Evolutionary conservation across 441 rosid species (phyloP).

Genomic region (Eutrema salsugineum): DNA sequence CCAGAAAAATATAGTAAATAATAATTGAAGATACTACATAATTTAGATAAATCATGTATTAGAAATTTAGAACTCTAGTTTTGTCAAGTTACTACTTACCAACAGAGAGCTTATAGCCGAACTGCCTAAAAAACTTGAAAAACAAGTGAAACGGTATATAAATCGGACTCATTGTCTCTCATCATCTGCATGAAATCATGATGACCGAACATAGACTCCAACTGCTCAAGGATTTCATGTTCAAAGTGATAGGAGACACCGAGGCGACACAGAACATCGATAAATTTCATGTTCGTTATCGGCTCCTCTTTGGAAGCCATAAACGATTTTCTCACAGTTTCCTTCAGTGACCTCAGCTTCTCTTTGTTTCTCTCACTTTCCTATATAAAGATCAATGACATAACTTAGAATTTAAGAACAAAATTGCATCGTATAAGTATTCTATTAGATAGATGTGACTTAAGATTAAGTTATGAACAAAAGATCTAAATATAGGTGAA

Average conservation of each 20-base stretch:
- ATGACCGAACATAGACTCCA: not conserved
- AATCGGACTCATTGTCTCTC: not conserved
- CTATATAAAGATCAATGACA: not conserved
- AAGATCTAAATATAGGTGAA: not conserved
- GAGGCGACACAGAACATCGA: slow-evolving; percentile 17
- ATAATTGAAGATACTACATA: no score
- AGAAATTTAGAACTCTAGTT: not conserved
- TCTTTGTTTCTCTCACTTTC: not conserved
- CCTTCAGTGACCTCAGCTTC: not conserved
- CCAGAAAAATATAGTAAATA: no score
- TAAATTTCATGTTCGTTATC: slow-evolving; percentile 3
- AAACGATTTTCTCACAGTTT: not conserved
- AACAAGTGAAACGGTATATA: not conserved
- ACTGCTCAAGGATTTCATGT: not conserved
- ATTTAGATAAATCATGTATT: not conserved
- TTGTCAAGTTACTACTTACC: not conserved
- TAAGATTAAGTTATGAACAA: not conserved
- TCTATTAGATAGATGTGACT: not conserved
- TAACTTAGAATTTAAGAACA: not conserved
- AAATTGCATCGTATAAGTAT: not conserved
- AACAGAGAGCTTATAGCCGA: not conserved
- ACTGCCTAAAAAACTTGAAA: slow-evolving; percentile 20
- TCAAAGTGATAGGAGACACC: slow-evolving; percentile 27
- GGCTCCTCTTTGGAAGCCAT: not conserved
- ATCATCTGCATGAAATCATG: not conserved